Base-by-base conservation (phyloP, 306 rosid genomes). In the Pterocarpus macrocarpus region DNA sequence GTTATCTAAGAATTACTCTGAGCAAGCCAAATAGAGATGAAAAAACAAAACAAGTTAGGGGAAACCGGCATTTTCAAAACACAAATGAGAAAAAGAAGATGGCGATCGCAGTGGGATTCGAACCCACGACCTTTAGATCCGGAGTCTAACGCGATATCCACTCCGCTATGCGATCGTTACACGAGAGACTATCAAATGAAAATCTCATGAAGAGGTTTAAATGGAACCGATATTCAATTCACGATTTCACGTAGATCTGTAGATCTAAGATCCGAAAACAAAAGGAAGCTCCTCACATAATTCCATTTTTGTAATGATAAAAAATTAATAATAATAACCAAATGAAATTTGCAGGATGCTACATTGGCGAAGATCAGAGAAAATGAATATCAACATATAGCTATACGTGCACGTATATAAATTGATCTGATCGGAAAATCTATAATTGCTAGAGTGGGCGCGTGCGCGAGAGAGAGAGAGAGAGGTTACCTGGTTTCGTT, bases 81-180 rank as follows among this genome's bases (percentile, higher is more conserved):
- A 15, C 22, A 52, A 52, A 13, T 14, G 57, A 52, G 7, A 52
- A 53, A 67, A 38, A 32, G 15, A 33, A 7, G 1, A 45, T 2
- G 28, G 15, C 56, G 95, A 92, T 90, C 98, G 88, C 98, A 94
- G 98, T 92, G 98, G 97, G 98, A 90, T 5, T 92, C 90, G 94
- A 92, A 95, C 95, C 97, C 97, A 92, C 98, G 95, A 90, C 97
- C 97, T 92, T 90, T 94, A 94, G 98, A 94, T 90, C 4, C 97
- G 97, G 97, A 94, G 87, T 91, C 98, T 94, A 91, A 94, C 87
- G 98, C 98, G 94, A 92, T 92, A 94, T 94, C 94, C 98, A 89
- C 98, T 94, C 94, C 97, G 97, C 95, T 94, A 94, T 94, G 98
- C 90, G 95, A 90, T 84, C 95, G 0, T 3, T 8, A 7, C 61